These are phyloP conservation scores for Diplodia seriata DNA, from an alignment of 2,329 filamentous ascomycete species.

Conservation along the genomic window DNA sequence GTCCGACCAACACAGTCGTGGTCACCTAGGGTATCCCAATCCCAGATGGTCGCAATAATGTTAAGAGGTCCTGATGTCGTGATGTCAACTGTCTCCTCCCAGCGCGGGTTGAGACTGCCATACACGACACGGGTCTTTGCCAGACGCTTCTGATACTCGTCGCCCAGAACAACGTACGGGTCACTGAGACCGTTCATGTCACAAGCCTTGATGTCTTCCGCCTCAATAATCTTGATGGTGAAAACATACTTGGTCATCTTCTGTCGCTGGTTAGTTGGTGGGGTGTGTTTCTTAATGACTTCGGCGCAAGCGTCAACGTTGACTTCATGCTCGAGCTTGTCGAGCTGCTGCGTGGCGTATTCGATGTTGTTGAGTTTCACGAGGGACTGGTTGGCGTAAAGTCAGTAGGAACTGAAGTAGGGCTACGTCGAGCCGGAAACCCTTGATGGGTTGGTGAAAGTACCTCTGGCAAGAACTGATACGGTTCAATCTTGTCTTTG, in stretches of 20 bases:
- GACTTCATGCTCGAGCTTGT: constrained; percentile 86
- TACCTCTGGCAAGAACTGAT: constrained; percentile 94
- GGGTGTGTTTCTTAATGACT: constrained; percentile 76
- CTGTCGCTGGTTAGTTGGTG: constrained; percentile 70
- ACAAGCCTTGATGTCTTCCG: constrained; percentile 96
- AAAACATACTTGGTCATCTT: constrained; percentile 91
- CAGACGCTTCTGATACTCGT: constrained; percentile 96
- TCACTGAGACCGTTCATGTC: constrained; percentile 94
- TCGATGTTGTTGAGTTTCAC: constrained; percentile 98
- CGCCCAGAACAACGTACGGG: constrained; percentile 94
- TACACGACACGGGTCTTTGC: constrained; percentile 94
- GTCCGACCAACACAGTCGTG: constrained; percentile 97
- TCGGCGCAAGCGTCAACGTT: constrained; percentile 91
- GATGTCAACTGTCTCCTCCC: constrained; percentile 97
- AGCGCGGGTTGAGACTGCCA: constrained; percentile 87
- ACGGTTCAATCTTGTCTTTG: constrained; percentile 93
- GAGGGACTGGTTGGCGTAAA: constrained; percentile 70
- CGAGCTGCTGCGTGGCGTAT: constrained; percentile 89
- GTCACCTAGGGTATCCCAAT: constrained; percentile 95
- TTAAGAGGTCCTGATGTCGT: constrained; percentile 91
- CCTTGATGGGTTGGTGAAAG: constrained; percentile 42
- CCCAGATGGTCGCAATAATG: constrained; percentile 96
- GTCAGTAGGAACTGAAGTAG: constrained; percentile 1
- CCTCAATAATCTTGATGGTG: constrained; percentile 98
- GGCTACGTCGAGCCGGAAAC: neutral